Base-by-base conservation (phyloP, 306 rosid species). In the Inga leiocalycina region DNA sequence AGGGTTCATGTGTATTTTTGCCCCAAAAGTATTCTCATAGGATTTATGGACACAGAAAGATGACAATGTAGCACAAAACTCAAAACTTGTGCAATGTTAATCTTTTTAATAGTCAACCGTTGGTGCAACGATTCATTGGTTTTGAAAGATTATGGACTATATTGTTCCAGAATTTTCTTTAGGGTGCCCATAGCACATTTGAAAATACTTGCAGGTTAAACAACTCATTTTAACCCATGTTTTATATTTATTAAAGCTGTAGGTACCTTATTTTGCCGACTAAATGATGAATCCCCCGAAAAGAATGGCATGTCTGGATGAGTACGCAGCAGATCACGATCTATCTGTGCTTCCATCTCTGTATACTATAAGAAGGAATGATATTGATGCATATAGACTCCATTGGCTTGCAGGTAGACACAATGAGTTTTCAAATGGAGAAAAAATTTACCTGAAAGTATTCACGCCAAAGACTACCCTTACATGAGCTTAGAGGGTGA, bases 221-320 rank as follows among this genome's bases (percentile, higher is more conserved):
- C 24, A 59, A 20, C 15, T 1, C 15, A 3, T 4, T 79, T 71
- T n/a, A 27, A 11, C 15, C 15, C 17, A 13, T 64, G 5, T 27
- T 27, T 65, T 65, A 22, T n/a, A 22, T 22, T 59, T 10, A 59
- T 59, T 22, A n/a, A 72, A 24, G 57, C 76, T 22, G n/a, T 39
- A 82, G 69, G 68, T 89, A 94, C 98, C 91, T 89, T 89, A 71
- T 88, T 89, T 87, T 81, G 89, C 78, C 82, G 79, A 84, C 95
- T 87, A 79, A 85, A 84, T 78, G 97, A 76, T 19, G 95, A 88
- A 48, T 91, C 90, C 57, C 91, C 94, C 0, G 95, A 87, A 77
- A 94, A 94, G 89, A 94, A 94, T 74, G 91, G 87, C 86, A 89
- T 67, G 86, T 92, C 91, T 51, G 98, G 94, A 87, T 94, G 98